Evolutionary conservation across 371 early-diverging fungal genomes (phyloP).

Genomic region (Hamiltosporidium tvaerminnensis): DNA sequence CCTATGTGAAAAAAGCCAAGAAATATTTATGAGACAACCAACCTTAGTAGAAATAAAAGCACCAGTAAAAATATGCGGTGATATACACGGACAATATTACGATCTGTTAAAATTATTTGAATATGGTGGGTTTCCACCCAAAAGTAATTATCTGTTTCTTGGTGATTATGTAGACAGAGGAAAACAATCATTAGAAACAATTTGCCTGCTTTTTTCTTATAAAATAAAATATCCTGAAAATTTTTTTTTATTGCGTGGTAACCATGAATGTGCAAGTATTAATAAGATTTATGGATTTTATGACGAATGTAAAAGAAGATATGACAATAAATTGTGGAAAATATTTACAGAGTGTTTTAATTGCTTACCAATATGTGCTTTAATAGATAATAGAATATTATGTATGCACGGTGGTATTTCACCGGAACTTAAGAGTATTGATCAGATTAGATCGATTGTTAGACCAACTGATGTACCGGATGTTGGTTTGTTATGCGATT

Average conservation of each 20-base stretch:
- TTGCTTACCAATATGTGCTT: constrained; percentile 78
- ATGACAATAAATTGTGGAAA: constrained; percentile 80
- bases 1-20: constrained; percentile 66
- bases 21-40: constrained; percentile 74
- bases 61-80: constrained; percentile 82
- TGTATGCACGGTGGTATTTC: constrained; percentile 54
- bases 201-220: constrained; percentile 73
- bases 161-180: constrained; percentile 98
- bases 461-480: constrained; percentile 85
- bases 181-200: constrained; percentile 79
- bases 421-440: constrained; percentile 59
- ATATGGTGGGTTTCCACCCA: constrained; percentile 73
- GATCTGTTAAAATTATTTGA: constrained; percentile 73
- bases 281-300: constrained; percentile 90
- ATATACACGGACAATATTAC: constrained; percentile 68
- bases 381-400: constrained; percentile 68
- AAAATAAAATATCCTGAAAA: constrained; percentile 83
- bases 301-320: constrained; percentile 90
- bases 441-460: constrained; percentile 75
- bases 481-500: constrained; percentile 59
- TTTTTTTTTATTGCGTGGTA: constrained; percentile 81
- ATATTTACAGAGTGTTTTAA: constrained; percentile 89
- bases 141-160: constrained; percentile 70
- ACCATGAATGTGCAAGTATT: constrained; percentile 82
- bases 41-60: constrained; percentile 72